phyloP scores from a whole-genome alignment of 2,329 filamentous ascomycete species.

The Metarhizium anisopliae region DNA sequence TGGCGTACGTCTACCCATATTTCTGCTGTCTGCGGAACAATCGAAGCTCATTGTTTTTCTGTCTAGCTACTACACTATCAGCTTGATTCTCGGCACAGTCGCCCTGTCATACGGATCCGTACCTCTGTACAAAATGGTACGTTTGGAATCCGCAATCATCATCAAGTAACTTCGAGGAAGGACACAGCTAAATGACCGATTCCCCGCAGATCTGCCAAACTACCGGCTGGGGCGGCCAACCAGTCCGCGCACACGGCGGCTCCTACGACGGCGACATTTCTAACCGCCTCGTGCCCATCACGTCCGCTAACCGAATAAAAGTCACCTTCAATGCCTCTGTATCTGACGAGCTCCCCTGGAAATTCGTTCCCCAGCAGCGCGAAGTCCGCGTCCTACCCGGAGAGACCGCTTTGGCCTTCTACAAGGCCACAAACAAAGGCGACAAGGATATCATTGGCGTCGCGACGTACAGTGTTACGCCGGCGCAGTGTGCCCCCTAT shows the following conservation, averaged over 20 bases:
- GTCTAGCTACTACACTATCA: slow-evolving; percentile 62
- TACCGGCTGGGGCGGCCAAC: slow-evolving; percentile 87
- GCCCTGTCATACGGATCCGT: slow-evolving; percentile 77
- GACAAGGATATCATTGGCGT: slow-evolving; percentile 94
- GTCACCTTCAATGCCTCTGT: slow-evolving; percentile 96
- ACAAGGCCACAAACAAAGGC: slow-evolving; percentile 88
- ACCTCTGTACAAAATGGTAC: slow-evolving; percentile 78
- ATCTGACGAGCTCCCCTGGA: slow-evolving; percentile 93
- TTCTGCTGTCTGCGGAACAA: neutral
- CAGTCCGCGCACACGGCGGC: slow-evolving; percentile 66
- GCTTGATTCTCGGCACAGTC: slow-evolving; percentile 69
- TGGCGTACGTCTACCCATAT: slow-evolving; percentile 20
- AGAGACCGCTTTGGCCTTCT: slow-evolving; percentile 94
- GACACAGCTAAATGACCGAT: neutral
- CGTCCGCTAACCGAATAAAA: slow-evolving; percentile 71
- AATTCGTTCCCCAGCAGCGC: slow-evolving; percentile 91
- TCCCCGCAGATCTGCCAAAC: slow-evolving; percentile 60
- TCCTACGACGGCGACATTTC: slow-evolving; percentile 55
- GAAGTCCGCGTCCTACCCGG: slow-evolving; percentile 93
- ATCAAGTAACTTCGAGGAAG: neutral
- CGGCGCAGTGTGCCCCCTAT: slow-evolving; percentile 90
- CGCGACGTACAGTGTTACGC: slow-evolving; percentile 94
- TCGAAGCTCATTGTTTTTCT: neutral
- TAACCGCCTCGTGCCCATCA: slow-evolving; percentile 70
- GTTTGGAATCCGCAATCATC: slow-evolving; percentile 6